These are phyloP conservation scores for Physcomitrellopsis africana DNA, from an alignment of 225 moss, liverwort and hornwort species.

Conservation along the genomic window DNA sequence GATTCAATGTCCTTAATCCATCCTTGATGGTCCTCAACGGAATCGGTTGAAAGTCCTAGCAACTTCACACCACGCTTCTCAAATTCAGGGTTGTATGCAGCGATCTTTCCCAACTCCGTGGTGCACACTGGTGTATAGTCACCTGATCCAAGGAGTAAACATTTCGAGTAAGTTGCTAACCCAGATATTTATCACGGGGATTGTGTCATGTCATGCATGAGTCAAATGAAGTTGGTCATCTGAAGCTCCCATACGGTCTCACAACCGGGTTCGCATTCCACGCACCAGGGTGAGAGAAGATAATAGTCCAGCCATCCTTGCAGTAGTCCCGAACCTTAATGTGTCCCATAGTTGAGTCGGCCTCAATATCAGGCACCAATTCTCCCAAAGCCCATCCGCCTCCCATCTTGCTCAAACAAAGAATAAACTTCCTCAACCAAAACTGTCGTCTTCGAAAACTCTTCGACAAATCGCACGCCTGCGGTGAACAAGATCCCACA, in stretches of 20 bases:
- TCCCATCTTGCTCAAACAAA: conserved; percentile 40
- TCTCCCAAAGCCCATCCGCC: conserved; percentile 62
- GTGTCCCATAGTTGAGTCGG: conserved; percentile 60
- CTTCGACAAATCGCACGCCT: background rate
- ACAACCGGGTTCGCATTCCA: background rate
- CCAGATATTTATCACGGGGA: background rate
- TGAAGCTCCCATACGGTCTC: too few relatives aligned
- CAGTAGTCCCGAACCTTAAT: conserved; percentile 67
- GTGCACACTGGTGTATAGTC: conserved; percentile 73
- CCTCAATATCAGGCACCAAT: conserved; percentile 53
- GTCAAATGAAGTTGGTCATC: too few relatives aligned
- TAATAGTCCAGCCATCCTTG: conserved; percentile 58
- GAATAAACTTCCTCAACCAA: background rate
- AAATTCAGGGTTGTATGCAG: conserved; percentile 48
- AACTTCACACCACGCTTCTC: conserved; percentile 67
- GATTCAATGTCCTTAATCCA: conserved; percentile 74
- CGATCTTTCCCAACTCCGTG: conserved; percentile 65
- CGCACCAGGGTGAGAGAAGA: conserved; percentile 71
- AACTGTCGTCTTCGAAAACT: background rate
- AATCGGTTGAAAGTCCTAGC: conserved; percentile 57
- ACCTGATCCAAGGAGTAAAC: conserved; percentile 28
- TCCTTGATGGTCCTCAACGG: conserved; percentile 60
- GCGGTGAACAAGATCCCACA: background rate
- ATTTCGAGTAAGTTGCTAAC: background rate
- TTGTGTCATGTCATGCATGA: background rate